Evolutionary conservation across 352 stramenopile species (phyloP).

Genomic region (Globisporangium perplexum): DNA sequence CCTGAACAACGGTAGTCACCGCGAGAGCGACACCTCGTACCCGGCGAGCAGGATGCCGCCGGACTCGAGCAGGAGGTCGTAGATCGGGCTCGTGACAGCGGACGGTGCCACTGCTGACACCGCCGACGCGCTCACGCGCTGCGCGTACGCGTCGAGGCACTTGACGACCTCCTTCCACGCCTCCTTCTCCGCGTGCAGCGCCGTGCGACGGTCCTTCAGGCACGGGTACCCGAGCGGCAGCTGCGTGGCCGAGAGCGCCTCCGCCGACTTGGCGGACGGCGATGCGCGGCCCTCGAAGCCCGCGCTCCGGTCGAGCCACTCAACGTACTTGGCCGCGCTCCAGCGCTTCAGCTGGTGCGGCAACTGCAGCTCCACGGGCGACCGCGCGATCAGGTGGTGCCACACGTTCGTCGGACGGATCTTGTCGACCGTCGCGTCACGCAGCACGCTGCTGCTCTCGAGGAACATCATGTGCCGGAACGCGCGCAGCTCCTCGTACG

Average conservation of each 20-base stretch:
- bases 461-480: constrained; percentile 85
- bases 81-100: constrained; percentile 50
- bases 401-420: constrained; percentile 82
- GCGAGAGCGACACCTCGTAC: constrained; percentile 49
- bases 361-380: constrained; percentile 61
- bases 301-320: constrained; percentile 64
- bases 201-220: constrained; percentile 46
- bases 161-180: constrained; percentile 78
- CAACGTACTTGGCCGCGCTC: constrained; percentile 70
- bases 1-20: no score
- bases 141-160: constrained; percentile 74
- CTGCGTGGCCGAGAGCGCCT: constrained; percentile 24
- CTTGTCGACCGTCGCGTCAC: constrained; percentile 73
- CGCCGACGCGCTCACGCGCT: constrained; percentile 52
- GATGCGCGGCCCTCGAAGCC: constrained; percentile 17
- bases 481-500: constrained; percentile 72
- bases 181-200: constrained; percentile 55
- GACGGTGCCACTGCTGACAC: constrained; percentile 11
- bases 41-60: constrained; percentile 74
- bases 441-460: constrained; percentile 48
- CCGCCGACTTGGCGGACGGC: constrained; percentile 20
- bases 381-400: constrained; percentile 75
- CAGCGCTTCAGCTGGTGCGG: constrained; percentile 73
- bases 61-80: constrained; percentile 69
- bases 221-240: constrained; percentile 63